These are phyloP conservation scores for Globisporangium viniferum DNA, from an alignment of 352 stramenopile species.

Conservation along the genomic window DNA sequence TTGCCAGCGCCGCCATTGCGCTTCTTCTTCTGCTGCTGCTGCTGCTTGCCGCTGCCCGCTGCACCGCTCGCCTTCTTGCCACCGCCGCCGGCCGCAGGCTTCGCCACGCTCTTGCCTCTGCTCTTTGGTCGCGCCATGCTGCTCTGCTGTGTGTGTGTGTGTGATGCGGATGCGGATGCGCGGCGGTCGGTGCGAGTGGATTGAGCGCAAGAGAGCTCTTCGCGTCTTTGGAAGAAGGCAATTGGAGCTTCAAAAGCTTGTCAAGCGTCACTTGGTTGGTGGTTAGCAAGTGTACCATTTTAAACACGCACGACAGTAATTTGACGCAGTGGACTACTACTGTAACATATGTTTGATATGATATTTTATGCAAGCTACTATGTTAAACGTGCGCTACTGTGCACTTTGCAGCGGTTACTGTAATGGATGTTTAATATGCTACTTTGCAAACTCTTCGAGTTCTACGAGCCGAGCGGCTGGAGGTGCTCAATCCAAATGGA, in stretches of 20 bases:
- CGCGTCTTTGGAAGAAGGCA: neutral
- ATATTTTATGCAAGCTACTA: too few relatives aligned
- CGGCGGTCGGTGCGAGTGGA: constrained; percentile 2
- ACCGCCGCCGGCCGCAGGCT: constrained; percentile 3
- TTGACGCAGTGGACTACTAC: neutral
- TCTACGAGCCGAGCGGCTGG: too few relatives aligned
- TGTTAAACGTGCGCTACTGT: too few relatives aligned
- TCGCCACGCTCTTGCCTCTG: constrained; percentile 19
- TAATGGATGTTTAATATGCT: too few relatives aligned
- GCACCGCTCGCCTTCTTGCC: constrained; percentile 21
- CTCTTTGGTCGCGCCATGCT: constrained; percentile 23
- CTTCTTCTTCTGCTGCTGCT: neutral
- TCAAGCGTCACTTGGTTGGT: constrained; percentile 15
- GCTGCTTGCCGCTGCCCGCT: constrained; percentile 17
- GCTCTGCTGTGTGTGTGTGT: constrained; percentile 10
- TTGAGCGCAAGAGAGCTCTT: neutral
- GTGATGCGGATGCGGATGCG: neutral
- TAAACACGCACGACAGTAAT: neutral
- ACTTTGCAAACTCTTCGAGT: too few relatives aligned
- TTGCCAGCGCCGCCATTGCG: constrained; percentile 17
- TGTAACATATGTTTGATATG: neutral
- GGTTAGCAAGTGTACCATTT: constrained; percentile 6
- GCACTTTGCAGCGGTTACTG: too few relatives aligned
- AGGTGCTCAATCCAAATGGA: too few relatives aligned
- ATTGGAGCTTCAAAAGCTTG: constrained; percentile 8